Evolutionary conservation across 192 early-diverging fungal species (phyloP).

Genomic region (Coemansia sp.): DNA sequence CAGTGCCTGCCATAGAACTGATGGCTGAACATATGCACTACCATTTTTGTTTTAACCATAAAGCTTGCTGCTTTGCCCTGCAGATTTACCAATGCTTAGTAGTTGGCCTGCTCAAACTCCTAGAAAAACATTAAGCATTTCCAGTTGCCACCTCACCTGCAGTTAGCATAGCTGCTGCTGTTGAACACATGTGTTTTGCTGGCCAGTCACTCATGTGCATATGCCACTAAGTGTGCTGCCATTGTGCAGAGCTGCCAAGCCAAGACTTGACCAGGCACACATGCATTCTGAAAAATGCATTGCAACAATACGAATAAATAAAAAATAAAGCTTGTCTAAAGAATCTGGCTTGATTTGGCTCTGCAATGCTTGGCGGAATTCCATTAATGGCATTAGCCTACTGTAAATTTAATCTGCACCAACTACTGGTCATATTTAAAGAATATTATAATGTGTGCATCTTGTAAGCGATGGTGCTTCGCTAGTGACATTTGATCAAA

Average conservation of each 20-base stretch:
- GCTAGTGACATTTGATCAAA: too few relatives aligned
- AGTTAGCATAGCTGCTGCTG: conserved; percentile 10
- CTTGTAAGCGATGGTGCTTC: too few relatives aligned
- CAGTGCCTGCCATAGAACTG: conserved; percentile 74
- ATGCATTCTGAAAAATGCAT: too few relatives aligned
- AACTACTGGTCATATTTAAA: too few relatives aligned
- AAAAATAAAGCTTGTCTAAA: too few relatives aligned
- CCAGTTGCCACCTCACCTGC: conserved; percentile 59
- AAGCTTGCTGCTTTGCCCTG: conserved; percentile 66
- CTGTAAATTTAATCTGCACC: too few relatives aligned
- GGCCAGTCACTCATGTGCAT: not conserved
- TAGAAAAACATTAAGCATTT: conserved; percentile 73
- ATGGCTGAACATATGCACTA: conserved; percentile 58
- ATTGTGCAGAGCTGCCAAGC: not conserved
- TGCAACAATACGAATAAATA: too few relatives aligned
- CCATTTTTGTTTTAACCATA: conserved; percentile 73
- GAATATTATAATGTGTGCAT: too few relatives aligned
- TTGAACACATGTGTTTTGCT: not conserved
- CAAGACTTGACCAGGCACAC: too few relatives aligned
- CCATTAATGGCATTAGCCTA: too few relatives aligned
- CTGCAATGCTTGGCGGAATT: too few relatives aligned
- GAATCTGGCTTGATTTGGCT: too few relatives aligned
- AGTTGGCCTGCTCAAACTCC: conserved; percentile 88
- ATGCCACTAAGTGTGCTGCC: not conserved
- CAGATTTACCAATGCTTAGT: conserved; percentile 71